These are phyloP conservation scores for Themeda triandra DNA, from an alignment of 176 grass and related monocot genomes.

Conservation along the genomic window DNA sequence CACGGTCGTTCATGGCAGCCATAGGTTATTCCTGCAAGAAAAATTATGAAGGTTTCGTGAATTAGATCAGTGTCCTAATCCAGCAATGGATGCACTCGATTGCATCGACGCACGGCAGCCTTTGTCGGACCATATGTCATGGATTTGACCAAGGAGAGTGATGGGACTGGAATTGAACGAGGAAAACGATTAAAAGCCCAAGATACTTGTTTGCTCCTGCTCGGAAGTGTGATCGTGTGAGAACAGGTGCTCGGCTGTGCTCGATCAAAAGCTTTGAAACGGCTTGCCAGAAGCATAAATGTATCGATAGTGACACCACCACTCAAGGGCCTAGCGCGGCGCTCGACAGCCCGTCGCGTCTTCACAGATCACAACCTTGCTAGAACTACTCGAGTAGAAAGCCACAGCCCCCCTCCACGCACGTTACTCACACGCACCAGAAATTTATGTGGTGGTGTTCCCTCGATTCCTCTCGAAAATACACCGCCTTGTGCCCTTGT, in stretches of 20 bases:
- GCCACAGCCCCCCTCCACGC: background rate
- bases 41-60: background rate
- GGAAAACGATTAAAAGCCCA: no score
- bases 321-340: background rate
- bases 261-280: background rate
- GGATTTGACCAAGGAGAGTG: background rate
- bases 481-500: no score
- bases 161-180: background rate
- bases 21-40: background rate
- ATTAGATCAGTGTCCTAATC: background rate
- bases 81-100: background rate
- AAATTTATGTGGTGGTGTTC: background rate
- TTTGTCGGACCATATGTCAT: no score
- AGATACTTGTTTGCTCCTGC: no score
- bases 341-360: background rate
- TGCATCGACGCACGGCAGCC: no score
- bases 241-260: background rate
- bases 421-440: background rate
- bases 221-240: background rate
- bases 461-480: background rate
- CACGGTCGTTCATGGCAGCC: background rate
- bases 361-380: background rate
- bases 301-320: background rate
- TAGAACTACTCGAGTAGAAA: background rate
- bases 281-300: background rate